phyloP scores from a whole-genome alignment of 2,329 filamentous ascomycete genomes.

The Ceratocystis harringtonii region DNA sequence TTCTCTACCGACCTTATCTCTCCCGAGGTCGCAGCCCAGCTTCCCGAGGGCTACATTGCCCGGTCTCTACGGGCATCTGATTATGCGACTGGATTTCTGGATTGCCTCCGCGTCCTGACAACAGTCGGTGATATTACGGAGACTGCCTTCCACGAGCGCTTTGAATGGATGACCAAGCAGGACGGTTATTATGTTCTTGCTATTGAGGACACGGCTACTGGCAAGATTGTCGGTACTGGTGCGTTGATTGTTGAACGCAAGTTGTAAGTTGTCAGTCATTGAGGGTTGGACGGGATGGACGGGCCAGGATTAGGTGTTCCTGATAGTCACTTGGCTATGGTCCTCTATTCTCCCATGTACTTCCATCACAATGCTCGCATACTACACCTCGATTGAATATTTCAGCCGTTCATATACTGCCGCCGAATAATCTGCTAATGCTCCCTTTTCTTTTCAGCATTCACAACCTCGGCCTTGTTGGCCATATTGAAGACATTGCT shows the following conservation, averaged over 20 bases:
- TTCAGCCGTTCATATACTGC: not conserved
- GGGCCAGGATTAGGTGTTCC: not conserved
- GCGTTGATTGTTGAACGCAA: conserved; percentile 86
- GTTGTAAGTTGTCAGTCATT: conserved; percentile 43
- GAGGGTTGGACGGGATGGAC: not conserved
- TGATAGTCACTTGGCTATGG: not conserved
- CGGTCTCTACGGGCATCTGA: conserved; percentile 67
- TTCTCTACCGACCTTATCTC: conserved; percentile 69
- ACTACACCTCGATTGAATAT: not conserved
- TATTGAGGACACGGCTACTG: conserved; percentile 52
- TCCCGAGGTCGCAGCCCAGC: conserved; percentile 50
- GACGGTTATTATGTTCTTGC: conserved; percentile 77
- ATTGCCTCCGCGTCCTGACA: conserved; percentile 80
- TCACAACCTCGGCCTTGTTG: conserved; percentile 66
- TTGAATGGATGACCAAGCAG: conserved; percentile 62
- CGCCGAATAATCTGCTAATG: not conserved
- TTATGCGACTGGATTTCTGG: conserved; percentile 70
- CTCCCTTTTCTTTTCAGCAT: conserved; percentile 36
- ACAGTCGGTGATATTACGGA: conserved; percentile 77
- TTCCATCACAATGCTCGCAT: not conserved
- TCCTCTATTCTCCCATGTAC: not conserved
- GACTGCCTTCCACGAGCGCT: conserved; percentile 61
- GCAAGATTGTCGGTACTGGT: conserved; percentile 73
- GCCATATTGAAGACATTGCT: conserved; percentile 96
- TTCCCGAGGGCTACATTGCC: conserved; percentile 70